phyloP scores from a whole-genome alignment of 805 yeast genomes.

The Ogataea paradorogensis region DNA sequence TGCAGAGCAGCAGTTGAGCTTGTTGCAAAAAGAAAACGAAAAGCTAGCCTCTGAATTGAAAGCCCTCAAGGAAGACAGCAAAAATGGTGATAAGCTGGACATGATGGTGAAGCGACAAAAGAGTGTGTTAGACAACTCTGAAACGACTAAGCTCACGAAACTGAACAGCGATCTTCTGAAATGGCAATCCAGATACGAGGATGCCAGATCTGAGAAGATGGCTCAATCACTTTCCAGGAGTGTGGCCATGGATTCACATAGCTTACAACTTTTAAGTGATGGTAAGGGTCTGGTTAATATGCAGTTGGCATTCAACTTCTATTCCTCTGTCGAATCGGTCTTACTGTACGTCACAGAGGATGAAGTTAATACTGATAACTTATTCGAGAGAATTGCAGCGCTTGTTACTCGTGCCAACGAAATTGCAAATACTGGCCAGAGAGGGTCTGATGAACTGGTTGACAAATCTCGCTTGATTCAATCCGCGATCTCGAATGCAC shows the following conservation, averaged over 20 bases:
- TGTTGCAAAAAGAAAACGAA: conserved; percentile 13
- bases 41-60: conserved; percentile 8
- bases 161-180: conserved; percentile 30
- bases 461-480: conserved; percentile 49
- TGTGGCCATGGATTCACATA: conserved; percentile 6
- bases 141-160: conserved; percentile 10
- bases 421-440: conserved; percentile 35
- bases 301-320: conserved; percentile 32
- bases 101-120: conserved; percentile 3
- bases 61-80: conserved; percentile 9
- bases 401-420: conserved; percentile 45
- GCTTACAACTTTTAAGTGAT: conserved; percentile 14
- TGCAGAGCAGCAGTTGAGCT: conserved; percentile 10
- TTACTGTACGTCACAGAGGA: conserved; percentile 28
- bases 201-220: conserved; percentile 35
- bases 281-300: conserved; percentile 46
- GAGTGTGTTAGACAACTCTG: conserved; percentile 6
- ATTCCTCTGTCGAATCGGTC: conserved; percentile 47
- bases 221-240: conserved; percentile 9
- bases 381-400: conserved; percentile 52
- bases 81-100: conserved; percentile 9
- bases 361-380: conserved; percentile 33
- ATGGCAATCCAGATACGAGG: conserved; percentile 53
- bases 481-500: conserved; percentile 68
- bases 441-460: conserved; percentile 24